Evolutionary conservation across 2,329 filamentous ascomycete genomes (phyloP), one percentile per base, ranked within the genome.

Genomic region (Diaporthe aspalathi): DNA sequence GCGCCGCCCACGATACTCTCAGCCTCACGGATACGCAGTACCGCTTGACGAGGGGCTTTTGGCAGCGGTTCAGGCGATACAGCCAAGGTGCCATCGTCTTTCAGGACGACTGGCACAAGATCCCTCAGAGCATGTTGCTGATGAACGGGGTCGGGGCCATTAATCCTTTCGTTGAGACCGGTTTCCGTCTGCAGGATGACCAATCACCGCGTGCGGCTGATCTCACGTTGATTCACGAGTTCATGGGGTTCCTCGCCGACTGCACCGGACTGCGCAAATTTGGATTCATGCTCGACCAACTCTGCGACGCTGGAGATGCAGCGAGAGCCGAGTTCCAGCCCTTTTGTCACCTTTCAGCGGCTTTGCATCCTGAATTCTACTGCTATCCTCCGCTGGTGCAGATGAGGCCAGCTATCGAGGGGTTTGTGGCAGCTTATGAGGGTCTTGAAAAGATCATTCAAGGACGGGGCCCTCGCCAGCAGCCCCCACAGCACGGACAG

Each of bases 1-100:
- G 50, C 4, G 60, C 60, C 0, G 16, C 20, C 4, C 14, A 38
- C 2, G 60, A 65, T 2, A 38, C 6, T 3, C 29, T 65, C 1
- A 38, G 8, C 9, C 60, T 65, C 1, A 50, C 60, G 7, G 45
- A 38, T 20, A 2, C 11, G 6, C 12, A 12, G 2, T 50, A 14
- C 43, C 3, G 0, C 14, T 22, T 49, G 27, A 2, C 12, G 14
- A 0, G 2, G 2, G 7, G 14, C 2, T 24, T 65, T 14, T 0
- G 20, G 1, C 0, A 12, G 17, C 60, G 45, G 8, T 50, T 65
- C 7, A 2, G 2, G 7, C n/a, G 60, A 6, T 65, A 65, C 11
- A 12, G 1, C 5, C 7, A 65, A 22, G 60, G 45, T 1, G 45
- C 7, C 7, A n/a, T 65, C 2, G 1, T 12, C 7, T 65, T 65